Evolutionary conservation across 805 yeast species (phyloP).

Genomic region (Torulaspora gathmanii): DNA sequence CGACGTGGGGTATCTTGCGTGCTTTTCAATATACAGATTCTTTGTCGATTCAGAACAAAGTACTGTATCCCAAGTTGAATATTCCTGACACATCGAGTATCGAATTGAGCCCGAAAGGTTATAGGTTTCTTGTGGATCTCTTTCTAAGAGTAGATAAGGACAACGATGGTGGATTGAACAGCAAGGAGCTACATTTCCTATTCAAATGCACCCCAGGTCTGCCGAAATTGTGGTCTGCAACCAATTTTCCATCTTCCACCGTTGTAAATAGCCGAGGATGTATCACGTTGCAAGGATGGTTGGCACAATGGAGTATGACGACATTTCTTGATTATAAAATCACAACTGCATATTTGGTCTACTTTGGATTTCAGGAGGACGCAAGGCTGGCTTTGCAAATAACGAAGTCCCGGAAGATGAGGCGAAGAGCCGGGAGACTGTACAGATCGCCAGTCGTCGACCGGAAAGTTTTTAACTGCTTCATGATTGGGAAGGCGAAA

Average conservation of each 20-base stretch:
- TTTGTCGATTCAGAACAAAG: slow-evolving; percentile 71
- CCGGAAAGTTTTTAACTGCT: slow-evolving; percentile 88
- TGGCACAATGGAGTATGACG: slow-evolving; percentile 98
- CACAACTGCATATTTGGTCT: slow-evolving; percentile 83
- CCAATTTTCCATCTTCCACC: slow-evolving; percentile 80
- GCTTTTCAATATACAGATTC: slow-evolving; percentile 91
- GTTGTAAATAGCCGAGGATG: slow-evolving; percentile 86
- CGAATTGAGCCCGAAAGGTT: slow-evolving; percentile 89
- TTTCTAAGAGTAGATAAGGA: slow-evolving; percentile 87
- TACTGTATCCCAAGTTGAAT: slow-evolving; percentile 73
- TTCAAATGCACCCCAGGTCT: slow-evolving; percentile 92
- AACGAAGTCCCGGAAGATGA: slow-evolving; percentile 71
- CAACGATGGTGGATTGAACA: slow-evolving; percentile 91
- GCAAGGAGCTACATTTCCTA: slow-evolving; percentile 59
- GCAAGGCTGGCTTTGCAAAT: slow-evolving; percentile 59
- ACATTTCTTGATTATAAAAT: slow-evolving; percentile 79
- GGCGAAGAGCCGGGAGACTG: slow-evolving; percentile 59
- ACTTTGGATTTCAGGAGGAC: slow-evolving; percentile 73
- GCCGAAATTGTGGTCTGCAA: slow-evolving; percentile 80
- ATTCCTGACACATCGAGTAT: slow-evolving; percentile 74
- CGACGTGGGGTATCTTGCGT: slow-evolving; percentile 91
- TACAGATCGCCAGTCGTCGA: slow-evolving; percentile 71
- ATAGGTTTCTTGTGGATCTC: slow-evolving; percentile 83
- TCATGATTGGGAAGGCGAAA: slow-evolving; percentile 75
- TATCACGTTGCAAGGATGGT: slow-evolving; percentile 95